Percentiles rank a stretch among this genome's conserved stretches.
These are phyloP conservation scores for Podospora australis DNA, from an alignment of 495 filamentous ascomycete genomes.

Conservation along the genomic window DNA sequence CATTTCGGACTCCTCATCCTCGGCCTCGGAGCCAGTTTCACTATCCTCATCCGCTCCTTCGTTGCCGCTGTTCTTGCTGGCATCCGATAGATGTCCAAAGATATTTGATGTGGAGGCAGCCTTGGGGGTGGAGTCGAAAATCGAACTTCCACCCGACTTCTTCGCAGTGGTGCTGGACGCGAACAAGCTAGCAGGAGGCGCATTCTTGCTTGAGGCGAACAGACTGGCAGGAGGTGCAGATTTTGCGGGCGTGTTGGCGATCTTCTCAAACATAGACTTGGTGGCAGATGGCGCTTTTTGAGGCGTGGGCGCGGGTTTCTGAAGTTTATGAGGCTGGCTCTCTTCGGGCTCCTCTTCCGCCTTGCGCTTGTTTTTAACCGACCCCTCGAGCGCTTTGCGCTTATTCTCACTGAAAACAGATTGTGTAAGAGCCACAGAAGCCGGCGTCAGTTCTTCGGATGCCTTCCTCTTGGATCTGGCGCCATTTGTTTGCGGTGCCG, in stretches of 20 bases:
- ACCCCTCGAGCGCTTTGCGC: constrained; percentile 32
- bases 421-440: constrained; percentile 25
- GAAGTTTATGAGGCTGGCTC: constrained; percentile 53
- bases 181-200: not conserved
- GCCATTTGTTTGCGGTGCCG: constrained; percentile 13
- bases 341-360: constrained; percentile 37
- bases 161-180: not conserved
- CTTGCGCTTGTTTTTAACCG: constrained; percentile 39
- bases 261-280: constrained; percentile 41
- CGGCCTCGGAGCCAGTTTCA: constrained; percentile 39
- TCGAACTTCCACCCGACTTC: constrained; percentile 14
- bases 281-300: constrained; percentile 38
- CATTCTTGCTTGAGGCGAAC: constrained; percentile 14
- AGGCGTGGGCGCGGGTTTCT: constrained; percentile 40
- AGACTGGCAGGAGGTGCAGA: constrained; percentile 23
- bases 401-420: constrained; percentile 36
- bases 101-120: constrained; percentile 41
- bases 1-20: constrained; percentile 34
- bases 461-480: constrained; percentile 43
- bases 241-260: constrained; percentile 31
- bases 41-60: constrained; percentile 41
- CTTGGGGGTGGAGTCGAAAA: constrained; percentile 23
- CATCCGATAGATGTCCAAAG: constrained; percentile 56
- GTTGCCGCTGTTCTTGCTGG: constrained; percentile 40
- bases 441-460: constrained; percentile 33